Base-by-base conservation (phyloP, 2,329 filamentous ascomycete species). In the Fusarium chaquense region DNA sequence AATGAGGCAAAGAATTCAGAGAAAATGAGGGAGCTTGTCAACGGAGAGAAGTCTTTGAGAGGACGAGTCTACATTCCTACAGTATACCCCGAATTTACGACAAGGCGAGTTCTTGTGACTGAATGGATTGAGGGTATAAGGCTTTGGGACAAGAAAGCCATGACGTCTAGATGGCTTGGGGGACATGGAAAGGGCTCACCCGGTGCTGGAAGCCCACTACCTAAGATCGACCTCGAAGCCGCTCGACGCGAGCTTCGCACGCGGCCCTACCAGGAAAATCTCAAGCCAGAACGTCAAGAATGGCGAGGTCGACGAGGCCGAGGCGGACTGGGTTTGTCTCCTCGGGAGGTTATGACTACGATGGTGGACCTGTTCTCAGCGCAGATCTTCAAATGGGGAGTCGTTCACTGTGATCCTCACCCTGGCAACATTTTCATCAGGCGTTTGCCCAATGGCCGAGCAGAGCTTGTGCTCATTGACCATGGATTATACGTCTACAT, bases 41-140 rank as follows among this genome's bases (percentile, higher is more conserved):
- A 89, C 45, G 84, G 84, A 22, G 96, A 98, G 78, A 89, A 92
- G 24, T 85, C 91, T 28, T 84, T 99, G 36, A 88, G 89, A 26
- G 90, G 89, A 46, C 86, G 93, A 33, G 94, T 98, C 3, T 98
- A 98, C 78, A 90, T 99, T 10, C 96, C 96, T 0, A 87, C 89
- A 40, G 90, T 97, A 12, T 95, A 97, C 78, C 85, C 90, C 6
- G 93, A 97, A 65, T 86, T 98, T 30, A 94, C 89, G 54, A 94
- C 92, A 18, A 91, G 86, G 76, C 87, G 96, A 38, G 90, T 99
- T 50, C 91, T 99, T 83, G 97, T 94, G 1, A 94, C 95, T 0
- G 96, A 99, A 78, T 99, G 96, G 96, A 97, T 99, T 62, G 96
- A 99, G 80, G 96, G 96, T 9, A 89, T 97, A 4, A 87, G 94